Conservation (phyloP, 1,284 basidiomycete species). For the Rhodotorula sp. region DNA sequence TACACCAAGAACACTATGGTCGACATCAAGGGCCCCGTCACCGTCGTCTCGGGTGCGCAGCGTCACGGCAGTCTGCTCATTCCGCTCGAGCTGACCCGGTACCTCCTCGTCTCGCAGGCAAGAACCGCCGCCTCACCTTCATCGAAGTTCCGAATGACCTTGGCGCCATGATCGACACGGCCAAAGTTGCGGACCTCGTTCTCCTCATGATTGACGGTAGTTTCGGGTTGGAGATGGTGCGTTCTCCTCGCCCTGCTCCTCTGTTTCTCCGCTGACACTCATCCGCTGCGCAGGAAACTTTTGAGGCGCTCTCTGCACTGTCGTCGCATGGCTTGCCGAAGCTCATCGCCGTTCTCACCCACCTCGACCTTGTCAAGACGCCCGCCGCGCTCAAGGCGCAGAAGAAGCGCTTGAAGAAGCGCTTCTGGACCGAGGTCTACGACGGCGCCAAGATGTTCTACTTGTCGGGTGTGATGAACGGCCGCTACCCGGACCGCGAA, state of each 20-base stretch:
- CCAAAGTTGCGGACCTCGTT: constrained; percentile 93
- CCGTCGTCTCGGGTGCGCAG: constrained; percentile 68
- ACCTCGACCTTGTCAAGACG: constrained; percentile 97
- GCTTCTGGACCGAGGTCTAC: constrained; percentile 99
- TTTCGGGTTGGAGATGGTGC: constrained; percentile 97
- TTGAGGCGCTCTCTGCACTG: constrained; percentile 96
- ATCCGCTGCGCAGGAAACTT: constrained; percentile 73
- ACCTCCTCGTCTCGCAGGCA: constrained; percentile 56
- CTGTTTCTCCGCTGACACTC: not conserved
- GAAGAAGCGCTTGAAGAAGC: constrained; percentile 94
- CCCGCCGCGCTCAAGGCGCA: constrained; percentile 80
- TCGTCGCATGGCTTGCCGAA: constrained; percentile 98
- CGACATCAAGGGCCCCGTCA: constrained; percentile 90
- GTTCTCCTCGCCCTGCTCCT: constrained; percentile 39
- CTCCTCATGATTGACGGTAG: constrained; percentile 97
- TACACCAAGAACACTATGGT: constrained; percentile 93
- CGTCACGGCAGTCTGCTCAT: not conserved
- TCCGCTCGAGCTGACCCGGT: constrained; percentile 47
- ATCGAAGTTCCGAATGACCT: constrained; percentile 97
- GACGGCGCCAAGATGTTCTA: constrained; percentile 99
- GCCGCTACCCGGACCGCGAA: constrained; percentile 95
- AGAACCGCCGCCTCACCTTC: constrained; percentile 89
- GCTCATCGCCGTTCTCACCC: constrained; percentile 93
- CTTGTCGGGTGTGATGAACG: constrained; percentile 95
- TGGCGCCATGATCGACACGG: constrained; percentile 97